Percentiles rank a stretch among this genome's conserved stretches.
phyloP scores from a whole-genome alignment of 345 rosid genomes.

The Populus nigra region DNA sequence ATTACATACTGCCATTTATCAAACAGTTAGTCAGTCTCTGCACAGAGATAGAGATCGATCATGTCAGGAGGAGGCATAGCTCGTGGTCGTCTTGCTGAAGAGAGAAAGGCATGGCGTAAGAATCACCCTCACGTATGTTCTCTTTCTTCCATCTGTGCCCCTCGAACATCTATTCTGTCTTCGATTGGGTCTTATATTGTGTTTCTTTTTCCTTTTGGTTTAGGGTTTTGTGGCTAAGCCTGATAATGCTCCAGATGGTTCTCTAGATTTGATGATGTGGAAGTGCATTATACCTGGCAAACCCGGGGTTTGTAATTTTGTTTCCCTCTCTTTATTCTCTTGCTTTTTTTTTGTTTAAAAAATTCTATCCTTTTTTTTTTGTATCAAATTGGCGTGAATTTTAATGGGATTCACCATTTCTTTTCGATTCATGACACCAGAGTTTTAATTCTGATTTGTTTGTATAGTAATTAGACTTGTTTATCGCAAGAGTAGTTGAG shows the following conservation, averaged over 20 bases:
- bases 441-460: neutral
- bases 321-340: neutral
- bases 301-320: constrained; percentile 3
- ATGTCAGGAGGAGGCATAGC: constrained; percentile 21
- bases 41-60: neutral
- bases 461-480: neutral
- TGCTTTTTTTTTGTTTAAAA: neutral
- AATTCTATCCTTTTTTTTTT: no score
- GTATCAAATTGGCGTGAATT: no score
- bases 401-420: no score
- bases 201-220: neutral
- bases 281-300: constrained; percentile 17
- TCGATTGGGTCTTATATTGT: neutral
- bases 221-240: constrained; percentile 20
- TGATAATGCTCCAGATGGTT: constrained; percentile 1
- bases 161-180: neutral
- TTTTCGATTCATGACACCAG: neutral
- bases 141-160: neutral
- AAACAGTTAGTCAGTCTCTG: neutral
- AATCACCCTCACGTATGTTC: constrained; percentile 13
- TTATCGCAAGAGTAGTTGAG: neutral
- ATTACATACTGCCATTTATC: neutral
- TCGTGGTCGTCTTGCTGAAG: constrained; percentile 16
- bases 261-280: constrained; percentile 16
- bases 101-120: constrained; percentile 16